Percentiles rank a stretch among this genome's conserved stretches.
phyloP scores from a whole-genome alignment of 768 basidiomycete genomes.

The Pisolithus sp. region DNA sequence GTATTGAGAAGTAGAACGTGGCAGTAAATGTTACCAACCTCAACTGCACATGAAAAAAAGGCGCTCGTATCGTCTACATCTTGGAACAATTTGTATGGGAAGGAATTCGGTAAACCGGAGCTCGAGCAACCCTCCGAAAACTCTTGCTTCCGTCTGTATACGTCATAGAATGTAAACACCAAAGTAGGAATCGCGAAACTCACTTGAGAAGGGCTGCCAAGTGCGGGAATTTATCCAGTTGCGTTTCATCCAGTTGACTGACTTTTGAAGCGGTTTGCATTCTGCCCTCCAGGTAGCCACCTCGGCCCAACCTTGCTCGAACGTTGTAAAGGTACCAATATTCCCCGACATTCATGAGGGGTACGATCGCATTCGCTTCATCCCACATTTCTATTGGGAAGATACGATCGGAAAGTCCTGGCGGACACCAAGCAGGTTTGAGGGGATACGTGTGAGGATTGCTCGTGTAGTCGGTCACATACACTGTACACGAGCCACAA shows the following conservation, averaged over 20 bases:
- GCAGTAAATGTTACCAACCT: conserved; percentile 33
- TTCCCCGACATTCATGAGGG: conserved; percentile 40
- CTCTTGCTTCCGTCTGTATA: conserved; percentile 43
- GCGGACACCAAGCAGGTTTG: conserved; percentile 43
- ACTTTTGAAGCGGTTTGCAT: conserved; percentile 41
- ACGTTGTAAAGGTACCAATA: conserved; percentile 51
- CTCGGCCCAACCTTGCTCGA: conserved; percentile 34
- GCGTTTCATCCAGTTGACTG: conserved; percentile 34
- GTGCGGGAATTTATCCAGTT: conserved; percentile 28
- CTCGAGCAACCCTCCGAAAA: conserved; percentile 22
- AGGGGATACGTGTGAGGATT: conserved; percentile 30
- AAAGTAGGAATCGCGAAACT: conserved; percentile 16
- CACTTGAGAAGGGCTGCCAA: conserved; percentile 50
- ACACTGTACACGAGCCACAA: conserved; percentile 39
- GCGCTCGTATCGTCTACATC: conserved; percentile 35
- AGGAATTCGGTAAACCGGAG: conserved; percentile 26
- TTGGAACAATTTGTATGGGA: conserved; percentile 42
- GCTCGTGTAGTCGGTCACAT: conserved; percentile 62
- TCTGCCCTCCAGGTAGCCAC: conserved; percentile 48
- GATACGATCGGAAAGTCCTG: conserved; percentile 36
- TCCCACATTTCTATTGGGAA: conserved; percentile 61
- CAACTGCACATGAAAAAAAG: conserved; percentile 52
- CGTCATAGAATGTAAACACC: conserved; percentile 1
- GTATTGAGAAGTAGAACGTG: neutral
- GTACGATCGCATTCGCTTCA: conserved; percentile 35